phyloP scores from a whole-genome alignment of 345 rosid species.

The Gossypium bickii region DNA sequence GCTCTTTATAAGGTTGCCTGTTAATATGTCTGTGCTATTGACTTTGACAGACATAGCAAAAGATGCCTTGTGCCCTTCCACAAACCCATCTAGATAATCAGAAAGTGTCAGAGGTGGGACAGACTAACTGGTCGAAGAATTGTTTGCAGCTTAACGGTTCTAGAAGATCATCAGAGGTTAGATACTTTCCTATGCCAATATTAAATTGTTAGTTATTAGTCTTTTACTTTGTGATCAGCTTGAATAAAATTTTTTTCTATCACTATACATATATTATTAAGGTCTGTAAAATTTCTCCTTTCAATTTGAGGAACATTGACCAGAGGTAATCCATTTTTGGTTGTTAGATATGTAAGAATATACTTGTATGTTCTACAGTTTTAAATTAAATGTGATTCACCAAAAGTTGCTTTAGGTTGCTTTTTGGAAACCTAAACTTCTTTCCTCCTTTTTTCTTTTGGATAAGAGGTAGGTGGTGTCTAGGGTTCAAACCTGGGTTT shows the following conservation, averaged over 20 bases:
- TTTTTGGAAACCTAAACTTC: not conserved
- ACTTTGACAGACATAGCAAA: constrained; percentile 27
- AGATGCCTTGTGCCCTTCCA: constrained; percentile 30
- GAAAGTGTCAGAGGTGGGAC: constrained; percentile 14
- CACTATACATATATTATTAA: not conserved
- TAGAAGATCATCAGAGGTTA: constrained; percentile 20
- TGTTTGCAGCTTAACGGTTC: constrained; percentile 20
- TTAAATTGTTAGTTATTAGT: not conserved
- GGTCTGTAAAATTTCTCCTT: constrained; percentile 20
- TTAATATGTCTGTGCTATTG: constrained; percentile 14
- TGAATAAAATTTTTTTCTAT: not conserved
- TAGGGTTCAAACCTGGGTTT: too few relatives aligned
- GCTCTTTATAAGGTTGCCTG: not conserved
- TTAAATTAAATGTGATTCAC: not conserved
- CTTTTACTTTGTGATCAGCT: not conserved
- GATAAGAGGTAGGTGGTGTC: too few relatives aligned
- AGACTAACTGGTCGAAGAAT: constrained; percentile 22
- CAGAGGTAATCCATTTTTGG: constrained; percentile 24
- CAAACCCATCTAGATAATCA: constrained; percentile 20
- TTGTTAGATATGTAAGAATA: constrained; percentile 5
- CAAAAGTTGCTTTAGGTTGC: not conserved
- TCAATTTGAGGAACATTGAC: constrained; percentile 15
- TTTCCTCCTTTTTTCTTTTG: too few relatives aligned
- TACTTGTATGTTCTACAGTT: not conserved
- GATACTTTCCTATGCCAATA: not conserved